Evolutionary conservation across 139 green algal genomes (phyloP), one percentile per base, ranked within the genome.

Genomic region (Micractinium conductrix): DNA sequence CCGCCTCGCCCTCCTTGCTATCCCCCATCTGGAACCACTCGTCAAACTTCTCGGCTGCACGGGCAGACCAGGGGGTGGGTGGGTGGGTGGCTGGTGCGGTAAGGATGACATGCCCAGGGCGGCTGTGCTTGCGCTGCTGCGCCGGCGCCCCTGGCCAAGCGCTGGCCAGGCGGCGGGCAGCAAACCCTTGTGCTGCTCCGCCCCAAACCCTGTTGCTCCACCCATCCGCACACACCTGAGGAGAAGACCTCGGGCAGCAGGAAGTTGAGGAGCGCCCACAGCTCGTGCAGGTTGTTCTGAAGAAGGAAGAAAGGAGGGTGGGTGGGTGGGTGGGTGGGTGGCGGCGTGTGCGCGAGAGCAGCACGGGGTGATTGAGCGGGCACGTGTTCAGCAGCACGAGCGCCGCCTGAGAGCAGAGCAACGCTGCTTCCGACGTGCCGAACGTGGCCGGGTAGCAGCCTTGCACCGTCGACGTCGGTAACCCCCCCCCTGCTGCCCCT

Each of bases 201-300:
- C 2, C 53, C 53, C 53, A 62, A 22, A n/a, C n/a, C n/a, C n/a
- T n/a, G n/a, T n/a, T n/a, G n/a, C n/a, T n/a, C n/a, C n/a, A n/a
- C n/a, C n/a, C n/a, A n/a, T n/a, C 37, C 40, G 22, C 26, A 45
- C 74, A 1, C 55, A 82, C 63, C 80, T 0, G 80, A 88, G 37
- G 80, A 90, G 85, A 99, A 99, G n/a, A 98, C 92, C 89, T 99
- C 96, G 0, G 97, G 97, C 85, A 99, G 93, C 90, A 99, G 91
- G 86, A 99, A 99, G 92, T 99, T 99, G 84, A 99, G 94, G 84
- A 99, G 93, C 33, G 97, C 97, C 97, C 97, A 99, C 74, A 99
- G 95, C 84, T 88, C 84, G 78, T 84, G 84, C 75, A 88, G 76
- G 91, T 99, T 99, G 91, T 99, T 99, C 91, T 99, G 97, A 6